Evolutionary conservation across 768 basidiomycete genomes (phyloP), one percentile per base, ranked within the genome.

Genomic region (Naganishia randhawae): DNA sequence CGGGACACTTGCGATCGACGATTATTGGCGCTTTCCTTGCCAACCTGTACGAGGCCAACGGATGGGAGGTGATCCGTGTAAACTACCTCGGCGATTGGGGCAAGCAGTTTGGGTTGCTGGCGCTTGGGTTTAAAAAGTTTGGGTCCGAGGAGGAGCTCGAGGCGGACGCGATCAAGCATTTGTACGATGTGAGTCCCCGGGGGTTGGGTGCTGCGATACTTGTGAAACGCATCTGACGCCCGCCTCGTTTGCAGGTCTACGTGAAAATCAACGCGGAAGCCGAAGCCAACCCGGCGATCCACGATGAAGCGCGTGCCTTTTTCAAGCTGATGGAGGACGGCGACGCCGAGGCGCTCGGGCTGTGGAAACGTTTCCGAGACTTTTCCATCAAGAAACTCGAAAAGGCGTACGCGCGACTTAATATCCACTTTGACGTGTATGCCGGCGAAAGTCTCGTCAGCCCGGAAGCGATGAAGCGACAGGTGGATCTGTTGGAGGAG

Each of bases 31-130:
- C 91, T 0, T 96, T 96, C 83, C 80, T 97, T 68, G 83, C 86
- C 11, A 97, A 97, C 81, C 74, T 97, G 48, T 95, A 98, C 83
- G 88, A 87, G 76, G 85, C 91, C 8, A 91, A 89, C 74, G 94
- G 95, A 17, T 98, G 92, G 93, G 85, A 92, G 8, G 92, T 94
- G n/a, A 80, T 85, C 41, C 85, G 89, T 1, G 82, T 97, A 81
- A 99, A 99, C 78, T 99, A 99, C 78, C 85, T 97, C 17, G 95
- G 95, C 1, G 95, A 97, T 76, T 98, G 94, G 95, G 95, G 95
- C 27, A 97, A 93, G 48, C 95, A 97, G 85, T 93, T 92, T 42
- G 92, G 93, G 33, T 80, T 96, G 79, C 89, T 97, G 65, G 90
- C 92, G 0, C 85, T 88, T 55, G 95, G 95, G 0, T 97, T 90